Conservation (phyloP, 106 monocot genomes). For the Ottelia alismoides region DNA sequence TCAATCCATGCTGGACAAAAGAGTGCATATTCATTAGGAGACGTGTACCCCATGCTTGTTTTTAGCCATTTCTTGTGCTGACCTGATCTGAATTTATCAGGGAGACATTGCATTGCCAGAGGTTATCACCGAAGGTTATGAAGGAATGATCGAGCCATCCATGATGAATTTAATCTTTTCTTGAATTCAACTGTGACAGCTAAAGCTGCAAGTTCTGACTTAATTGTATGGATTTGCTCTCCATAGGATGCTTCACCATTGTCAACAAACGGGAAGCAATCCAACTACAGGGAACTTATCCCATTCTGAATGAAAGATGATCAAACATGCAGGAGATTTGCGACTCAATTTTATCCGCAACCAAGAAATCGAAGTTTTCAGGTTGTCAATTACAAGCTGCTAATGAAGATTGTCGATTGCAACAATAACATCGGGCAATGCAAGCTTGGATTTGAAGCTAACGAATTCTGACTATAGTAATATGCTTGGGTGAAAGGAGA, state of each 20-base stretch:
- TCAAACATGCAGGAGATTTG: conserved; percentile 15
- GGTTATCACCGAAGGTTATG: conserved; percentile 16
- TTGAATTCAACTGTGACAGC: conserved; percentile 20
- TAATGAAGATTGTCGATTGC: background rate
- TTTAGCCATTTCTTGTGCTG: conserved; percentile 34
- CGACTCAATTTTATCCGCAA: conserved; percentile 14
- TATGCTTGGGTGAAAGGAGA: conserved; percentile 2
- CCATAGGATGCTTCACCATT: conserved; percentile 9
- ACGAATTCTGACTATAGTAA: conserved; percentile 1
- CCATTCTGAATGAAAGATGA: conserved; percentile 28
- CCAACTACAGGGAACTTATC: conserved; percentile 10
- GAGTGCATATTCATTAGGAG: conserved; percentile 13
- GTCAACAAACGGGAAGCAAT: no score
- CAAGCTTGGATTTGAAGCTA: background rate
- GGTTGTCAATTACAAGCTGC: background rate
- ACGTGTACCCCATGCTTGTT: conserved; percentile 18
- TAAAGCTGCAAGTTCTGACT: conserved; percentile 32
- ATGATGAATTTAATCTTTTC: conserved; percentile 26
- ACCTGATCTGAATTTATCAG: conserved; percentile 7
- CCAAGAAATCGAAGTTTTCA: conserved; percentile 14
- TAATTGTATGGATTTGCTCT: conserved; percentile 24
- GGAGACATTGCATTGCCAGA: conserved; percentile 9
- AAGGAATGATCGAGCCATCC: conserved; percentile 17
- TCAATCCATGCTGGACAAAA: conserved; percentile 18
- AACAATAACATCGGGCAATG: background rate